These are phyloP conservation scores for Discostella stelligeroides DNA, from an alignment of 108 stramenopile genomes.

Conservation along the genomic window DNA sequence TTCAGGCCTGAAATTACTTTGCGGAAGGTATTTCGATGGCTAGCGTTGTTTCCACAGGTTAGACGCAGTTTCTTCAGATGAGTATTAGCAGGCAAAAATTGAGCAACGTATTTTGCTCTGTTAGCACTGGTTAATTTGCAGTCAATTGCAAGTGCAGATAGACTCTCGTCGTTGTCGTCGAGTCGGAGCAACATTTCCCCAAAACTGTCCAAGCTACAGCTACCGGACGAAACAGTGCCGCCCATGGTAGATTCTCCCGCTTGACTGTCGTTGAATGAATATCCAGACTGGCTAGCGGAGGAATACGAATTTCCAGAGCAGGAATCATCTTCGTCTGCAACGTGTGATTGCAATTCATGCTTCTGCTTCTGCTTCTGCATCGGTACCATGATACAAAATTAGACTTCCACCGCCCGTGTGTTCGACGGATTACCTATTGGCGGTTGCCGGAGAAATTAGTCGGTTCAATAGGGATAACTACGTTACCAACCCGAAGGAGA, in stretches of 20 bases:
- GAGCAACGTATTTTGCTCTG: background rate
- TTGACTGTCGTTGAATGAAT: too few relatives aligned
- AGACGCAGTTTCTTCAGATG: background rate
- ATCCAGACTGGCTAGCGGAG: background rate
- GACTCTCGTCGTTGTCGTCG: background rate
- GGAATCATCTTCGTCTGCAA: background rate
- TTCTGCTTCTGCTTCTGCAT: background rate
- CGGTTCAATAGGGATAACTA: too few relatives aligned
- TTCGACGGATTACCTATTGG: too few relatives aligned
- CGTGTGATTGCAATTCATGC: too few relatives aligned
- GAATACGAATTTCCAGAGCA: background rate
- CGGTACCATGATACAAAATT: too few relatives aligned
- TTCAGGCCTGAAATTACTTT: slow-evolving; percentile 4
- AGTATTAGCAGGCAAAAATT: background rate
- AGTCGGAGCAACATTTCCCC: background rate
- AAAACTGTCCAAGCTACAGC: slow-evolving; percentile 1
- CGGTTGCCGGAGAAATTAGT: too few relatives aligned
- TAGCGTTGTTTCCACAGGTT: background rate
- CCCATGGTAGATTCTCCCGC: background rate
- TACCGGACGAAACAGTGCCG: background rate
- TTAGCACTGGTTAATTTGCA: background rate
- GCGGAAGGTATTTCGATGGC: background rate
- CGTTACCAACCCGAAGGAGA: too few relatives aligned
- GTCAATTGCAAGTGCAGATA: background rate
- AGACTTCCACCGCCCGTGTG: too few relatives aligned